These are phyloP conservation scores for Mikania micrantha DNA, from an alignment of 129 eudicot genomes.

Conservation along the genomic window DNA sequence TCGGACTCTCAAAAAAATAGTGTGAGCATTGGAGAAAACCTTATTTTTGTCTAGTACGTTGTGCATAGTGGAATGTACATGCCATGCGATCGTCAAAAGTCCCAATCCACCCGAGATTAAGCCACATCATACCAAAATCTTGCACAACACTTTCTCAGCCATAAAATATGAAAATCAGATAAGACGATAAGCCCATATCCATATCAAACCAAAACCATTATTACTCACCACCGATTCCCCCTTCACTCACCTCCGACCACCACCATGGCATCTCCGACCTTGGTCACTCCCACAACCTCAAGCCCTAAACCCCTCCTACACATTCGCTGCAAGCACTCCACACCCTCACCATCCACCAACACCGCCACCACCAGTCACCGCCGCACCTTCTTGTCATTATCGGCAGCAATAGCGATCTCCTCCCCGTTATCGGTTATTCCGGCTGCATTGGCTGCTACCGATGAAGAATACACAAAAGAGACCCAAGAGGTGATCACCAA, in stretches of 20 bases:
- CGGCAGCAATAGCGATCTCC: constrained; percentile 38
- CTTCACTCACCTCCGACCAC: neutral
- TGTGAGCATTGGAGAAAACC: too few relatives aligned
- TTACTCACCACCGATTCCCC: constrained; percentile 1
- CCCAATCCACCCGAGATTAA: constrained; percentile 21
- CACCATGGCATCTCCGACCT: constrained; percentile 81
- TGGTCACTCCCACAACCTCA: constrained; percentile 69
- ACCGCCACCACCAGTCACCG: constrained; percentile 34
- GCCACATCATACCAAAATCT: constrained; percentile 53
- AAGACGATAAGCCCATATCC: constrained; percentile 73
- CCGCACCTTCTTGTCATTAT: constrained; percentile 39
- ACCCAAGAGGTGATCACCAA: constrained; percentile 69
- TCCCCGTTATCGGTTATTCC: constrained; percentile 27
- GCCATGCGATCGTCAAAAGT: constrained; percentile 14
- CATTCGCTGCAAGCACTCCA: constrained; percentile 41
- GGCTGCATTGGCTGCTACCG: constrained; percentile 50
- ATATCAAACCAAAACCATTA: constrained; percentile 30
- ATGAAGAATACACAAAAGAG: constrained; percentile 80
- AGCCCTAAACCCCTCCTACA: constrained; percentile 55
- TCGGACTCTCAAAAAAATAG: too few relatives aligned
- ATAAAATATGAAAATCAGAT: constrained; percentile 44
- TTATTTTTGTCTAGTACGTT: neutral
- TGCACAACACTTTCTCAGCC: constrained; percentile 45
- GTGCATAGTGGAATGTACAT: neutral
- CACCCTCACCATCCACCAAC: constrained; percentile 25